Conservation (phyloP, 306 rosid genomes). For the Ziziphus jujuba region DNA sequence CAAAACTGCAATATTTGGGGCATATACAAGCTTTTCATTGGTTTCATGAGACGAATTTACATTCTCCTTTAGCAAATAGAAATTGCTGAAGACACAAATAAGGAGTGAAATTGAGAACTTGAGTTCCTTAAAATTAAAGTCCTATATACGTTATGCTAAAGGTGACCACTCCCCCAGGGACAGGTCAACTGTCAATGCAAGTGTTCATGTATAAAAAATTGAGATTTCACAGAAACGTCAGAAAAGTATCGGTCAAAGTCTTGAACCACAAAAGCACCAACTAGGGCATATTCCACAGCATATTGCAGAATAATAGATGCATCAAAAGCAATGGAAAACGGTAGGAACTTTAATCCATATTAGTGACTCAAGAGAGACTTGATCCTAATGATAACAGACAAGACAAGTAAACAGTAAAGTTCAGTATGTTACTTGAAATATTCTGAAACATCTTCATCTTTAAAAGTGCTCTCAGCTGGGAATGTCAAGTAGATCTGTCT, state of each 20-base stretch:
- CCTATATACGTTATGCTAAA: neutral
- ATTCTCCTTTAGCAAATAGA: neutral
- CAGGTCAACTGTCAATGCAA: neutral
- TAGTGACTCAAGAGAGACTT: neutral
- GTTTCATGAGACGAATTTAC: neutral
- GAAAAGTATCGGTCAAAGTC: neutral
- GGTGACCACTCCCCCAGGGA: neutral
- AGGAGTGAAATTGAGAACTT: neutral
- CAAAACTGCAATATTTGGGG: too few relatives aligned
- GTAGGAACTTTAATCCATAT: neutral
- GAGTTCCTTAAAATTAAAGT: neutral
- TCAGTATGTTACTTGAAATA: conserved; percentile 69
- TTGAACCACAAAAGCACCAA: neutral
- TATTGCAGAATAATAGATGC: conserved; percentile 1
- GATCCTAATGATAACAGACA: neutral
- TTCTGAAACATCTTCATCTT: conserved; percentile 94
- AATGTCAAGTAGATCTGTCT: conserved; percentile 93
- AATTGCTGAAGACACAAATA: neutral
- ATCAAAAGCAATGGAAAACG: neutral
- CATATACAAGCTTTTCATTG: too few relatives aligned
- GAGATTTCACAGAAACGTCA: neutral
- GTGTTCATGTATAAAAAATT: too few relatives aligned
- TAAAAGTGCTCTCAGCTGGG: conserved; percentile 96
- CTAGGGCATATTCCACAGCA: neutral
- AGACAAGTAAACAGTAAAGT: neutral